phyloP scores from a whole-genome alignment of 352 stramenopile species.

The Phytophthora hibernalis region DNA sequence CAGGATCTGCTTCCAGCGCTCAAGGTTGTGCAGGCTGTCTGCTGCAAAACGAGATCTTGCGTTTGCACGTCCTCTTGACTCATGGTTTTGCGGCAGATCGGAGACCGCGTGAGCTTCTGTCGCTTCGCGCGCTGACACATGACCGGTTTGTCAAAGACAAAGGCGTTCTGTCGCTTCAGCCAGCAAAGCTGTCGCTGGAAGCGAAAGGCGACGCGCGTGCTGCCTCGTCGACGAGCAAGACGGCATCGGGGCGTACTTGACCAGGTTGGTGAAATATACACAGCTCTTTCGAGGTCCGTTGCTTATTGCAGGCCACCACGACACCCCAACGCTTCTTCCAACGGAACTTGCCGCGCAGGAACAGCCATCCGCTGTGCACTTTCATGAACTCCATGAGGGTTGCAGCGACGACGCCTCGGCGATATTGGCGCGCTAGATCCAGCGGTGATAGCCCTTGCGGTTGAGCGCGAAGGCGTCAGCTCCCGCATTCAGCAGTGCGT shows the following conservation, averaged over 20 bases:
- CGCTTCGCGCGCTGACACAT: constrained; percentile 42
- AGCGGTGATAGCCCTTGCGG: constrained; percentile 55
- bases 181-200: constrained; percentile 40
- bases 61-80: constrained; percentile 47
- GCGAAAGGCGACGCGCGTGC: constrained; percentile 32
- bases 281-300: constrained; percentile 57
- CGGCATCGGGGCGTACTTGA: constrained; percentile 35
- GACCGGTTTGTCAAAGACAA: constrained; percentile 51
- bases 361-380: constrained; percentile 67
- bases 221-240: constrained; percentile 48
- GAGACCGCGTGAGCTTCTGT: constrained; percentile 52
- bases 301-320: constrained; percentile 59
- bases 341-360: constrained; percentile 47
- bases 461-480: constrained; percentile 67
- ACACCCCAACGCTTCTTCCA: constrained; percentile 77
- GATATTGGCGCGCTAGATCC: constrained; percentile 62
- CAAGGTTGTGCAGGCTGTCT: constrained; percentile 39
- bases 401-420: constrained; percentile 40
- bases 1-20: constrained; percentile 45
- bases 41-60: constrained; percentile 46
- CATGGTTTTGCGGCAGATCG: constrained; percentile 50
- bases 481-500: constrained; percentile 57
- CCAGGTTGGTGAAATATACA: constrained; percentile 51
- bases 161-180: constrained; percentile 48
- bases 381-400: constrained; percentile 56